These are phyloP conservation scores for Coemansia sp. DNA, from an alignment of 192 early-diverging fungal genomes.

Conservation along the genomic window DNA sequence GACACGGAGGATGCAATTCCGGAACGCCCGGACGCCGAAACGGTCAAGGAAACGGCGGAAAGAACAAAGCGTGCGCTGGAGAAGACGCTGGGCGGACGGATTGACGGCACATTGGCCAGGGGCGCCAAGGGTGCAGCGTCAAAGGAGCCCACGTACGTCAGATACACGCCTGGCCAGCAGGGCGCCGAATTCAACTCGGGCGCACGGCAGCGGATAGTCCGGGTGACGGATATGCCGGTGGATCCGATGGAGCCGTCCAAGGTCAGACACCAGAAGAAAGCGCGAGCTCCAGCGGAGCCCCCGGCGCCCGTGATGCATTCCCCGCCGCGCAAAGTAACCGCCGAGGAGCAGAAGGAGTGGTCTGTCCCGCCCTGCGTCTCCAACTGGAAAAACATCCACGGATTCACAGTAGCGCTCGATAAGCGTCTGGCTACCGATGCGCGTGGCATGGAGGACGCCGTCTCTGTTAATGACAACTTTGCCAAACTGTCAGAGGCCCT, in stretches of 20 bases:
- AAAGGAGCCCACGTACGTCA: slow-evolving; percentile 78
- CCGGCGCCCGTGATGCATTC: slow-evolving; percentile 98
- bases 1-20: slow-evolving; percentile 63
- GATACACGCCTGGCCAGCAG: slow-evolving; percentile 85
- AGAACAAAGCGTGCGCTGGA: slow-evolving; percentile 88
- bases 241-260: slow-evolving; percentile 97
- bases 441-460: slow-evolving; percentile 85
- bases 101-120: slow-evolving; percentile 57
- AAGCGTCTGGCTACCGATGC: slow-evolving; percentile 98
- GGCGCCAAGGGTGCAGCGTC: slow-evolving; percentile 59
- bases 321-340: slow-evolving; percentile 93
- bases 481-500: slow-evolving; percentile 94
- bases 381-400: slow-evolving; percentile 99
- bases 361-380: slow-evolving; percentile 97
- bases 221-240: slow-evolving; percentile 90
- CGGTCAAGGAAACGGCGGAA: slow-evolving; percentile 78
- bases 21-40: slow-evolving; percentile 76
- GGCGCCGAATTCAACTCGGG: slow-evolving; percentile 69
- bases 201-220: slow-evolving; percentile 85
- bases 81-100: slow-evolving; percentile 77
- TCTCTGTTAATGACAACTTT: slow-evolving; percentile 91
- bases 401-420: slow-evolving; percentile 98
- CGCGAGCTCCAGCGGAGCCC: slow-evolving; percentile 80
- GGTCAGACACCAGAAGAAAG: slow-evolving; percentile 90
- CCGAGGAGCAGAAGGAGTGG: slow-evolving; percentile 97